A percentile compares a stretch with the other conserved stretches of the same genome.
These are phyloP conservation scores for Metschnikowia picachoensis DNA, from an alignment of 805 yeast genomes.

Conservation along the genomic window DNA sequence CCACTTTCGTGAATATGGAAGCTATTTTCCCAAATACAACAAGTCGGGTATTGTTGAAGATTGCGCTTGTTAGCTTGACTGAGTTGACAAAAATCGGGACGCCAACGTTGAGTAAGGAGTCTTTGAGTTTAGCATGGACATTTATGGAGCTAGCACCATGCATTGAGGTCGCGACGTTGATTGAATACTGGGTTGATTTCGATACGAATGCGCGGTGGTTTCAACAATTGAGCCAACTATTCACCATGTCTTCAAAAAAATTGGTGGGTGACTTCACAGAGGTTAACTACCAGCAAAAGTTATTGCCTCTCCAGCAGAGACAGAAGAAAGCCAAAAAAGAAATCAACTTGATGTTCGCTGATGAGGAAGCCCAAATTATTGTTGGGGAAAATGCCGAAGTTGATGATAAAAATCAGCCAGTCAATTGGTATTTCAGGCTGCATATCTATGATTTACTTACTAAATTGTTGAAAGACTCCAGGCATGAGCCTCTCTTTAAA, in stretches of 20 bases:
- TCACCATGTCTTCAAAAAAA: conserved; percentile 40
- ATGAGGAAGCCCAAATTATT: conserved; percentile 40
- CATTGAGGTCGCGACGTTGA: conserved; percentile 39
- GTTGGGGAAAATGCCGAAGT: conserved; percentile 32
- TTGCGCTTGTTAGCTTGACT: conserved; percentile 53
- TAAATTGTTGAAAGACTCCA: conserved; percentile 39
- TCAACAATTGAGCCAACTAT: conserved; percentile 47
- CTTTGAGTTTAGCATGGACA: conserved; percentile 60
- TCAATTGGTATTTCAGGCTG: conserved; percentile 53
- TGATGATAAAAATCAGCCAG: conserved; percentile 49
- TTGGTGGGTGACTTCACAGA: conserved; percentile 40
- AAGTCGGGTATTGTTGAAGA: conserved; percentile 34
- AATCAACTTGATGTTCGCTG: conserved; percentile 30
- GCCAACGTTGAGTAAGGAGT: conserved; percentile 33
- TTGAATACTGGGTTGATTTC: conserved; percentile 59
- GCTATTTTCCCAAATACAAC: conserved; percentile 45
- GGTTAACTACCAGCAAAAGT: conserved; percentile 35
- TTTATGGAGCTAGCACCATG: conserved; percentile 48
- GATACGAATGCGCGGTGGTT: conserved; percentile 54
- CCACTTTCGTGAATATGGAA: conserved; percentile 37
- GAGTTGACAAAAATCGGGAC: conserved; percentile 41
- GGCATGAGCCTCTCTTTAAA: conserved; percentile 35
- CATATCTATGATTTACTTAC: conserved; percentile 46
- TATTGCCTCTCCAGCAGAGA: conserved; percentile 40
- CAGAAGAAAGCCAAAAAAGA: conserved; percentile 29